phyloP scores from a whole-genome alignment of 768 basidiomycete genomes.

The Mrakia blollopis region DNA sequence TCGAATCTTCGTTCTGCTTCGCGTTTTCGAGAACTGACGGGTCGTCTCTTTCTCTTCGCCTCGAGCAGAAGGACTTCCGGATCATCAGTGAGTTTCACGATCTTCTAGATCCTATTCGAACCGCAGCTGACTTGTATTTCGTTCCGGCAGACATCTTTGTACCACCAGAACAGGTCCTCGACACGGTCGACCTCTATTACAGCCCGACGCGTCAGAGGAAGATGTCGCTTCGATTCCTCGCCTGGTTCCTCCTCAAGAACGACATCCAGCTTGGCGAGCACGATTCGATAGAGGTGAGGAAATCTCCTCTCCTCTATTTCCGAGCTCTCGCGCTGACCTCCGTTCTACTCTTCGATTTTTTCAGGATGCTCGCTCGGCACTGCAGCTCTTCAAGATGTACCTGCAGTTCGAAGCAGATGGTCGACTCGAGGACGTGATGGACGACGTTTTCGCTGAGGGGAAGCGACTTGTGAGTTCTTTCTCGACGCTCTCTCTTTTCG shows the following conservation, averaged over 20 bases:
- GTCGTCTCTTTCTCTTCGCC: not conserved
- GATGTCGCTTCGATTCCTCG: slow-evolving; percentile 82
- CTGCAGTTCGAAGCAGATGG: slow-evolving; percentile 61
- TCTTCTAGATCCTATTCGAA: not conserved
- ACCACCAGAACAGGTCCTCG: slow-evolving; percentile 89
- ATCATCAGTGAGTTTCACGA: slow-evolving; percentile 73
- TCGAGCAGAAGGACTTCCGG: slow-evolving; percentile 80
- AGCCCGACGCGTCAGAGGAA: slow-evolving; percentile 73
- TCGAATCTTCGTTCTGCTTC: not conserved
- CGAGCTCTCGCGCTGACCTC: slow-evolving; percentile 48
- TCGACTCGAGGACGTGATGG: slow-evolving; percentile 78
- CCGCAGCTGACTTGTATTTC: not conserved
- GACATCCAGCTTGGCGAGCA: slow-evolving; percentile 85
- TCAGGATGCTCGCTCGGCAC: slow-evolving; percentile 31
- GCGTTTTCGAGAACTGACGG: not conserved
- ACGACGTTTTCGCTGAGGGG: slow-evolving; percentile 51
- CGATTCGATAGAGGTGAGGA: slow-evolving; percentile 95
- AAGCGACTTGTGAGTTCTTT: slow-evolving; percentile 40
- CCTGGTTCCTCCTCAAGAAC: slow-evolving; percentile 87
- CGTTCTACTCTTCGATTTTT: not conserved
- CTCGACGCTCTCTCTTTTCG: not conserved
- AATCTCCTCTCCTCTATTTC: not conserved
- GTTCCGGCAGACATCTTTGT: slow-evolving; percentile 69
- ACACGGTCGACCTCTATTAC: slow-evolving; percentile 97
- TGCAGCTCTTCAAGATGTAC: slow-evolving; percentile 28